Conservation (phyloP, 2,329 filamentous ascomycete species). For the Calonectria henricotiae region DNA sequence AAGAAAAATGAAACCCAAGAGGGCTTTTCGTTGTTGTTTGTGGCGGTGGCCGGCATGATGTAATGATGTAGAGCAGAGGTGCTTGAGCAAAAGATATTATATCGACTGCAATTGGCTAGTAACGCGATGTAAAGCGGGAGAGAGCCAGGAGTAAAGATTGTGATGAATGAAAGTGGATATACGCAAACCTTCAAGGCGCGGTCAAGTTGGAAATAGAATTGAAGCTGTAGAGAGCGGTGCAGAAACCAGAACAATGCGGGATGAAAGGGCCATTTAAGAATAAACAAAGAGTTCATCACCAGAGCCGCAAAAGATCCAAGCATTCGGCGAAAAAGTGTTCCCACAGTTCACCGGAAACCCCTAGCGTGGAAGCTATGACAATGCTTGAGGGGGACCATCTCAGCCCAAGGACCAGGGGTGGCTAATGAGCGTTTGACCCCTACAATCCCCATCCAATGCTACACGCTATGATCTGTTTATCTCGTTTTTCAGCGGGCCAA, state of each 20-base stretch:
- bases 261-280: slow-evolving; percentile 12
- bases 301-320: background rate
- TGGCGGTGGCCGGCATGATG: slow-evolving; percentile 7
- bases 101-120: slow-evolving; percentile 8
- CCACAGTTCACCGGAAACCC: slow-evolving; percentile 15
- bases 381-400: background rate
- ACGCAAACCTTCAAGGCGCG: slow-evolving; percentile 20
- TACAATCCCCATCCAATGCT: slow-evolving; percentile 2
- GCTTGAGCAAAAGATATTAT: background rate
- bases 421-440: slow-evolving; percentile 6
- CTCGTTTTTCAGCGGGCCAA: background rate
- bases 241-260: background rate
- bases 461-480: slow-evolving; percentile 16
- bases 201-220: slow-evolving; percentile 7
- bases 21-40: background rate
- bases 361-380: slow-evolving; percentile 14
- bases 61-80: background rate
- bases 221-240: slow-evolving; percentile 13
- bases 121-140: background rate
- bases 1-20: slow-evolving; percentile 17
- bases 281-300: background rate
- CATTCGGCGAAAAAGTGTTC: slow-evolving; percentile 1
- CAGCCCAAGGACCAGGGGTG: slow-evolving; percentile 14
- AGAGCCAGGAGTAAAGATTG: background rate
- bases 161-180: slow-evolving; percentile 10